These are phyloP conservation scores for Trametes cingulata DNA, from an alignment of 768 basidiomycete genomes.

Conservation along the genomic window DNA sequence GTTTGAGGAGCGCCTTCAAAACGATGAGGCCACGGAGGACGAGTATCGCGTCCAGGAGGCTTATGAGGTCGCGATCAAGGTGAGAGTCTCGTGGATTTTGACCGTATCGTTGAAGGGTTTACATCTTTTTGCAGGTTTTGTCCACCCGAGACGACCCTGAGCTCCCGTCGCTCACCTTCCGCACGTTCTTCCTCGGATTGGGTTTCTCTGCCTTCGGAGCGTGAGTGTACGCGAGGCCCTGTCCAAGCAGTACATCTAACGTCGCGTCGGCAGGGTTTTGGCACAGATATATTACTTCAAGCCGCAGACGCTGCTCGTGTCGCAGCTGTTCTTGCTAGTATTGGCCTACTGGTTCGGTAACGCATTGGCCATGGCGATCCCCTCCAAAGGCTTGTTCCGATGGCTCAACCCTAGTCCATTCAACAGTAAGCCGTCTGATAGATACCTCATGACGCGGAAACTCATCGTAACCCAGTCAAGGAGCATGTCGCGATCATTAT, in stretches of 20 bases:
- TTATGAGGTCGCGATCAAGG: slow-evolving; percentile 44
- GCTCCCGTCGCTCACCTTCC: slow-evolving; percentile 51
- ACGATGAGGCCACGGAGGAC: slow-evolving; percentile 35
- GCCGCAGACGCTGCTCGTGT: slow-evolving; percentile 51
- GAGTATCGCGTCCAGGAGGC: slow-evolving; percentile 39
- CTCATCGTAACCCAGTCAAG: slow-evolving; percentile 27
- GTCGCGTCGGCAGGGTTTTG: slow-evolving; percentile 25
- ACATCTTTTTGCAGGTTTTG: slow-evolving; percentile 30
- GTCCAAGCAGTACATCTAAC: neutral
- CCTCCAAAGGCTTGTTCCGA: slow-evolving; percentile 31
- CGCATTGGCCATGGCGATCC: slow-evolving; percentile 38
- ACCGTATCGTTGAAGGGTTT: neutral
- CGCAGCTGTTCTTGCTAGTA: slow-evolving; percentile 51
- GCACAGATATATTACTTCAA: slow-evolving; percentile 41
- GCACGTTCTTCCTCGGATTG: slow-evolving; percentile 55
- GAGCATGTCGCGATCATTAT: slow-evolving; percentile 41
- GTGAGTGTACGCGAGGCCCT: slow-evolving; percentile 33
- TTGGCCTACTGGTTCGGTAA: slow-evolving; percentile 54
- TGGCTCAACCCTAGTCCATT: slow-evolving; percentile 42
- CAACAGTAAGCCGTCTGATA: slow-evolving; percentile 32
- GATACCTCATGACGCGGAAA: neutral
- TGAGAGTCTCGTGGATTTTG: slow-evolving; percentile 15
- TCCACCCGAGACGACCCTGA: slow-evolving; percentile 39
- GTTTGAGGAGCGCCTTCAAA: slow-evolving; percentile 34
- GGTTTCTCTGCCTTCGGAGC: slow-evolving; percentile 57